Evolutionary conservation across 306 rosid species (phyloP), one percentile per base, ranked within the genome.

Genomic region (Castanea sativa): DNA sequence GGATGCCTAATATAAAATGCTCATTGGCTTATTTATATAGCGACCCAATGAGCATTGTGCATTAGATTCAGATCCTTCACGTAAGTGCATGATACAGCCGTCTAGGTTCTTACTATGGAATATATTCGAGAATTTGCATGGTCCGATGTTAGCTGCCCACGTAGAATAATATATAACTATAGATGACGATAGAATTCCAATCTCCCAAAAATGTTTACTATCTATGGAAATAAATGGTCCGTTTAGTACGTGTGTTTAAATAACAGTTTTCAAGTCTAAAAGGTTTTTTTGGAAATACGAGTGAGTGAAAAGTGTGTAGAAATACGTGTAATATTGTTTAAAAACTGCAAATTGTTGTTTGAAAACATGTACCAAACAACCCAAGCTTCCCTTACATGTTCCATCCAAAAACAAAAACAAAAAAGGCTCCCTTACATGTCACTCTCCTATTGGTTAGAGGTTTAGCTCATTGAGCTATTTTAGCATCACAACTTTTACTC

Each of bases 81-180:
- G 45, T 32, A 6, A 30, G 35, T 69, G 45, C 67, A 73, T 60
- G 65, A 84, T 77, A 30, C 81, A 57, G 23, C 45, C 73, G 56
- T 65, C 79, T 56, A 70, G 56, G 78, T 45, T 29, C 30, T 35
- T 72, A 77, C 69, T 75, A 58, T 61, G 61, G 88, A 81, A 85
- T 85, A 85, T 85, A 85, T 85, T 81, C 85, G 43, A 71, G 74
- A 67, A 75, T 41, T 80, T 85, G 72, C 86, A 82, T 82, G 83
- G 81, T 69, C 76, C 86, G 43, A 65, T 69, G 77, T 51, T 56
- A 21, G 76, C 86, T 76, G 79, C 74, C 86, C 88, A 81, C 75
- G 33, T 76, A 61, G 72, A 67, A 30, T 69, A 75, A 77, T 74
- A 38, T 7, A 38, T 38, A 65, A 79, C 78, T 73, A 35, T 61